Percentiles rank a stretch among this genome's conserved stretches.
phyloP scores from a whole-genome alignment of 2,329 filamentous ascomycete species.

The Chlorencoelia australis region DNA sequence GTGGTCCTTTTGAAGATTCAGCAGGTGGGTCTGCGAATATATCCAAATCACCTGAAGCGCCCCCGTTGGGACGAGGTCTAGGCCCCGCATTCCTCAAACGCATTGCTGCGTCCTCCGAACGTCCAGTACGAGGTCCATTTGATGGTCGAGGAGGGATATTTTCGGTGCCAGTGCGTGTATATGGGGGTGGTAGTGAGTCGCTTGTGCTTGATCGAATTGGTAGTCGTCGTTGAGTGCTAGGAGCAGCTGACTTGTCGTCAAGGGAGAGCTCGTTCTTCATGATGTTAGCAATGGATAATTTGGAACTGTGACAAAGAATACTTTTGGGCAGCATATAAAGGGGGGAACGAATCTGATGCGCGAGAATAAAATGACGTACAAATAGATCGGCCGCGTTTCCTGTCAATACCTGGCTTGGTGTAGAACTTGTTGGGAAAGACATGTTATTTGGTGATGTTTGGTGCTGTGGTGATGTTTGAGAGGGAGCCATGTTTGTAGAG shows the following conservation, averaged over 20 bases:
- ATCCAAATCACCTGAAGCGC: slow-evolving; percentile 21
- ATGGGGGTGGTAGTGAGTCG: slow-evolving; percentile 33
- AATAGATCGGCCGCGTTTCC: slow-evolving; percentile 61
- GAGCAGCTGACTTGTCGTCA: slow-evolving; percentile 43
- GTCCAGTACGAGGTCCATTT: slow-evolving; percentile 46
- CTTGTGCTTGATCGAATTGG: slow-evolving; percentile 30
- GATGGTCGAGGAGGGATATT: slow-evolving; percentile 34
- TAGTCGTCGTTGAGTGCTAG: slow-evolving; percentile 23
- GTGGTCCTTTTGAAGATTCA: slow-evolving; percentile 39
- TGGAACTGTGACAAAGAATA: too few relatives aligned
- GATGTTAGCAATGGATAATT: slow-evolving; percentile 23
- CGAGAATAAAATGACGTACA: slow-evolving; percentile 43
- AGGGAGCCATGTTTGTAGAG: slow-evolving; percentile 7
- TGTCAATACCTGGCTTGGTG: slow-evolving; percentile 33
- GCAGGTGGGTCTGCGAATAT: slow-evolving; percentile 29
- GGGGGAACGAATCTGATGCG: neutral
- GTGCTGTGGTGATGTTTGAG: slow-evolving; percentile 6
- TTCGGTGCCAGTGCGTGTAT: slow-evolving; percentile 31
- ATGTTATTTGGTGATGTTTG: slow-evolving; percentile 38
- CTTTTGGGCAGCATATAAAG: neutral
- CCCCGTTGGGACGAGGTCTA: slow-evolving; percentile 11
- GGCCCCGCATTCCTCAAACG: slow-evolving; percentile 39
- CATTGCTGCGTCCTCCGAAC: slow-evolving; percentile 57
- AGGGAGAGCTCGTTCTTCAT: slow-evolving; percentile 57
- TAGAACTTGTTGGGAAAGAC: slow-evolving; percentile 34